Evolutionary conservation across 83 land plant species (phyloP).

Genomic region (Isoetes engelmannii): DNA sequence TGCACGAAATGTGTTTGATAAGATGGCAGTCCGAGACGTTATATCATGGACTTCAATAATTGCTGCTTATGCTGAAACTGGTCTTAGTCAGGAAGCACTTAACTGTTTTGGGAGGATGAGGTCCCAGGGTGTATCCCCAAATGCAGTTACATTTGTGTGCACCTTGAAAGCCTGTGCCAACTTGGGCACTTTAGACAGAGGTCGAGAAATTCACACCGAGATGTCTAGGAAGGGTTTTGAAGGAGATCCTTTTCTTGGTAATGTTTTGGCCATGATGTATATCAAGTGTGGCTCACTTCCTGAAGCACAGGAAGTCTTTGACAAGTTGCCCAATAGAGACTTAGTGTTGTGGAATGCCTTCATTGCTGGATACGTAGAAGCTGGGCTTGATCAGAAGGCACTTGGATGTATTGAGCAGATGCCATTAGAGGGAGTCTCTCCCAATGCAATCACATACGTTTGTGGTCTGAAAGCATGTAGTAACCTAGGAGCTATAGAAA

Average conservation of each 20-base stretch:
- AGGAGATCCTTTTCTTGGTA: neutral
- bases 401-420: neutral
- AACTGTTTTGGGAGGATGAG: neutral
- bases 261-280: neutral
- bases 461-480: neutral
- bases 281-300: neutral
- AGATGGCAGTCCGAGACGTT: too few species aligned
- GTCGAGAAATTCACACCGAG: conserved; percentile 4
- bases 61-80: neutral
- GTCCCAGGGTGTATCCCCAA: neutral
- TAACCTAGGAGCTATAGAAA: neutral
- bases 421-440: neutral
- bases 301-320: conserved; percentile 2
- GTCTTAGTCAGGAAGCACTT: conserved; percentile 1
- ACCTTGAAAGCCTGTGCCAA: neutral
- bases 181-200: neutral
- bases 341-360: conserved; percentile 3
- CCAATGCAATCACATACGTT: neutral
- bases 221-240: neutral
- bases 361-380: neutral
- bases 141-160: conserved; percentile 7
- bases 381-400: neutral
- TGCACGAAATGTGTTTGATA: too few species aligned
- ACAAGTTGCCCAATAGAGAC: neutral
- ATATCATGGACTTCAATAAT: too few species aligned